Evolutionary conservation across 2,329 filamentous ascomycete genomes (phyloP).

Genomic region (Paramyrothecium sp.): DNA sequence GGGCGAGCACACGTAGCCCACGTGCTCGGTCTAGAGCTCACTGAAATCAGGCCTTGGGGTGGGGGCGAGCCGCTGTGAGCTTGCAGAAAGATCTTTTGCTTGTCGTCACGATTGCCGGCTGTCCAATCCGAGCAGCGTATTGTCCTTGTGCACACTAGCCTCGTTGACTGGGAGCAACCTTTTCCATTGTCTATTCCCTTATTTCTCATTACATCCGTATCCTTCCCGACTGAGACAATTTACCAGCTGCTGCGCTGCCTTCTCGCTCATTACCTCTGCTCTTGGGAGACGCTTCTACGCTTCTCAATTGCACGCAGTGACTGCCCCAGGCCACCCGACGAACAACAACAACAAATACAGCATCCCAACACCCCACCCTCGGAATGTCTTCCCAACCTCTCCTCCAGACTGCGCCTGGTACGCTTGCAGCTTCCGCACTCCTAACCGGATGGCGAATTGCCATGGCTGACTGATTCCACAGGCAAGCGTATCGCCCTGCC

Average conservation of each 20-base stretch:
- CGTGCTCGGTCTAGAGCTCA: not conserved
- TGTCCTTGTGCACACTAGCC: not conserved
- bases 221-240: not conserved
- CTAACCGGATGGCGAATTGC: not conserved
- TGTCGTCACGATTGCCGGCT: not conserved
- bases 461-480: constrained; percentile 35
- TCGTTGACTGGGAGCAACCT: not conserved
- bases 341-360: not conserved
- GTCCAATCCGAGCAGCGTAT: not conserved
- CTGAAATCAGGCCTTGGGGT: not conserved
- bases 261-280: not conserved
- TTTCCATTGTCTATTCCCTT: not conserved
- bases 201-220: not conserved
- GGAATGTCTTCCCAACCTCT: constrained; percentile 94
- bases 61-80: not conserved
- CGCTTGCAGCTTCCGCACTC: constrained; percentile 16
- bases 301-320: not conserved
- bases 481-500: constrained; percentile 98
- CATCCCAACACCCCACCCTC: not conserved
- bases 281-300: too few relatives aligned
- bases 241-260: not conserved
- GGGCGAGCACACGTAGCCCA: not conserved
- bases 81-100: not conserved
- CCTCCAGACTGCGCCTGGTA: constrained; percentile 90
- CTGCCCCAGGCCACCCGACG: not conserved